Percentiles rank a stretch among this genome's conserved stretches.
These are phyloP conservation scores for Yarrowia porcina DNA, from an alignment of 805 yeast genomes.

Conservation along the genomic window DNA sequence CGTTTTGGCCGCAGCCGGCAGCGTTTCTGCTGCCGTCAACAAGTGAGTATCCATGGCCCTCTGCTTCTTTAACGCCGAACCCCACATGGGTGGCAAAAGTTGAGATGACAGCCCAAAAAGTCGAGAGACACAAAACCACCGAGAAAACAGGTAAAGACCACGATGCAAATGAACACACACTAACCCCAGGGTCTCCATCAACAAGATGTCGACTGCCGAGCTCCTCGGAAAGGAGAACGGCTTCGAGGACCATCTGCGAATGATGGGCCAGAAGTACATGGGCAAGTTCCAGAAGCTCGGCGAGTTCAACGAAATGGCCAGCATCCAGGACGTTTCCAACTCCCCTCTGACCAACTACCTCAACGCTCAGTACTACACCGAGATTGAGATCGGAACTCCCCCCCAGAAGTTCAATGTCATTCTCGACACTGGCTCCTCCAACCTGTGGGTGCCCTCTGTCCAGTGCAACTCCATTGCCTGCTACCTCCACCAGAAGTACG, in stretches of 20 bases:
- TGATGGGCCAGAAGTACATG: slow-evolving; percentile 61
- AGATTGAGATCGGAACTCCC: slow-evolving; percentile 87
- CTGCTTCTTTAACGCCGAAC: background rate
- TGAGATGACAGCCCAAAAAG: background rate
- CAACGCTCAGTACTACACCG: slow-evolving; percentile 96
- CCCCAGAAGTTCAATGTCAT: slow-evolving; percentile 91
- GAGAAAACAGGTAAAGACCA: background rate
- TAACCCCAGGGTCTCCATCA: slow-evolving; percentile 52
- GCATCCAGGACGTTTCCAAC: slow-evolving; percentile 51
- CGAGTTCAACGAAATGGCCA: slow-evolving; percentile 33
- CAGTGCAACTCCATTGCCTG: slow-evolving; percentile 95
- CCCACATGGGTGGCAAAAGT: slow-evolving; percentile 6
- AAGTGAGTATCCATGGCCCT: slow-evolving; percentile 32
- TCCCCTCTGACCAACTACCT: slow-evolving; percentile 88
- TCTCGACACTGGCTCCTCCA: slow-evolving; percentile 94
- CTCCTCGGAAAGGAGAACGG: slow-evolving; percentile 47
- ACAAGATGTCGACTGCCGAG: slow-evolving; percentile 57
- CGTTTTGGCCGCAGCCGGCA: slow-evolving; percentile 28
- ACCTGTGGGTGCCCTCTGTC: slow-evolving; percentile 91
- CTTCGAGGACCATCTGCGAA: slow-evolving; percentile 46
- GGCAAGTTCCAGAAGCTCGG: slow-evolving; percentile 42
- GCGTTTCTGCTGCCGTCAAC: slow-evolving; percentile 37
- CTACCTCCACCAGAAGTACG: slow-evolving; percentile 87
- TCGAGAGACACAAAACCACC: background rate
- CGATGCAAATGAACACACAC: background rate